Percentiles rank a stretch among this genome's conserved stretches.
These are phyloP conservation scores for Aureobasidium lini DNA, from an alignment of 2,329 filamentous ascomycete genomes.

Conservation along the genomic window DNA sequence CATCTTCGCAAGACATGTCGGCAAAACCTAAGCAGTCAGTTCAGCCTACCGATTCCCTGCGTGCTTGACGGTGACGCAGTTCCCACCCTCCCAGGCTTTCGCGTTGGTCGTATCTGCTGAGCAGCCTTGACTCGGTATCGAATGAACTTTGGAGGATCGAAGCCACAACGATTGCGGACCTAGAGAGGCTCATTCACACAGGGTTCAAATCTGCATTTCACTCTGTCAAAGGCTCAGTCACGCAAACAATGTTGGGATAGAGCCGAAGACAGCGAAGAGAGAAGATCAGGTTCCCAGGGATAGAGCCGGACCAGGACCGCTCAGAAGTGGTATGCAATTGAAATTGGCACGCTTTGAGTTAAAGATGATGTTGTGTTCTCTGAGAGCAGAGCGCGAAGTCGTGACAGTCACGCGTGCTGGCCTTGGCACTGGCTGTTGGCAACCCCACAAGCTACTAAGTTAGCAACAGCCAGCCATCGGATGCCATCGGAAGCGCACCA, in stretches of 20 bases:
- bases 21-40: background rate
- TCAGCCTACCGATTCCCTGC: slow-evolving; percentile 8
- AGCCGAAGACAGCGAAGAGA: background rate
- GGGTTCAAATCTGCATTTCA: background rate
- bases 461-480: too few relatives aligned
- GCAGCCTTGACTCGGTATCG: slow-evolving; percentile 6
- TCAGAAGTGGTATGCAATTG: too few relatives aligned
- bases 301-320: background rate
- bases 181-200: slow-evolving; percentile 4
- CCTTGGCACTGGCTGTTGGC: too few relatives aligned
- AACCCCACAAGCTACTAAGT: too few relatives aligned
- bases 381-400: too few relatives aligned
- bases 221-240: slow-evolving; percentile 3
- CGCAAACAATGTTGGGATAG: slow-evolving; percentile 6
- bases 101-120: background rate
- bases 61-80: background rate
- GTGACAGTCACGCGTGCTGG: too few relatives aligned
- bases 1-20: background rate
- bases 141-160: background rate
- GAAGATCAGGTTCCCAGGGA: background rate
- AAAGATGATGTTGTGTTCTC: too few relatives aligned
- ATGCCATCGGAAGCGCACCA: too few relatives aligned
- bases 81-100: slow-evolving; percentile 13
- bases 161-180: background rate
- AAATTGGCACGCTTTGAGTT: too few relatives aligned